Evolutionary conservation across 805 yeast genomes (phyloP).

Genomic region (Cyberlindnera maclurae): DNA sequence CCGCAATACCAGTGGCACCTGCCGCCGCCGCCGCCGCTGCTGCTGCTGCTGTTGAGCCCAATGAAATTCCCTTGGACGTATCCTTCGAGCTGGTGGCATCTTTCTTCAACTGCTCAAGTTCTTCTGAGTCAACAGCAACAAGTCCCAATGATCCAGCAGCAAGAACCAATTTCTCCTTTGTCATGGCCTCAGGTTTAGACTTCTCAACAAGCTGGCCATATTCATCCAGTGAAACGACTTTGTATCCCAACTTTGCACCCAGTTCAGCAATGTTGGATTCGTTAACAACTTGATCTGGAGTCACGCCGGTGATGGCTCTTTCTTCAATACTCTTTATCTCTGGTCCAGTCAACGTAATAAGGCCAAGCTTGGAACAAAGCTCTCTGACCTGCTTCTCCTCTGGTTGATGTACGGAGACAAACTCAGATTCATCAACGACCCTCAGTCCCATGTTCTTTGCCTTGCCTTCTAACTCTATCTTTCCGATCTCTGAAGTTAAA

Average conservation of each 20-base stretch:
- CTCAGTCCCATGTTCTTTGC: constrained; percentile 17
- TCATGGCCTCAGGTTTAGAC: constrained; percentile 3
- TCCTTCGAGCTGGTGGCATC: background rate
- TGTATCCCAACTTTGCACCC: constrained; percentile 12
- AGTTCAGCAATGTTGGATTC: constrained; percentile 8
- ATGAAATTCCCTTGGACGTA: background rate
- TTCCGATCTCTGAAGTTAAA: constrained; percentile 4
- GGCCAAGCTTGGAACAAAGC: constrained; percentile 15
- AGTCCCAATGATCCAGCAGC: constrained; percentile 26
- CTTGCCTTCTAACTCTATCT: constrained; percentile 1
- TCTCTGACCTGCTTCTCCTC: constrained; percentile 13
- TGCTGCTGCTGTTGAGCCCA: background rate
- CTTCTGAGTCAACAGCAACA: constrained; percentile 14
- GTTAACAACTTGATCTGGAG: constrained; percentile 6
- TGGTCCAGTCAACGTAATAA: constrained; percentile 4
- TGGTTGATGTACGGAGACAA: constrained; percentile 6
- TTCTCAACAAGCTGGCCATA: constrained; percentile 13
- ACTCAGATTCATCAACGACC: constrained; percentile 20
- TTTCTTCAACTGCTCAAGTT: constrained; percentile 11
- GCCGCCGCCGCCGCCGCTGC: background rate
- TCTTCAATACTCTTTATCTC: constrained; percentile 8
- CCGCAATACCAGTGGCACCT: background rate
- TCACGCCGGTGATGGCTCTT: constrained; percentile 3
- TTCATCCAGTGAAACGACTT: constrained; percentile 19
- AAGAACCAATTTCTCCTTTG: constrained; percentile 6